Percentiles rank a stretch among this genome's conserved stretches.
Conservation (phyloP, 257 asterid species). For the Penstemon barbatus region DNA sequence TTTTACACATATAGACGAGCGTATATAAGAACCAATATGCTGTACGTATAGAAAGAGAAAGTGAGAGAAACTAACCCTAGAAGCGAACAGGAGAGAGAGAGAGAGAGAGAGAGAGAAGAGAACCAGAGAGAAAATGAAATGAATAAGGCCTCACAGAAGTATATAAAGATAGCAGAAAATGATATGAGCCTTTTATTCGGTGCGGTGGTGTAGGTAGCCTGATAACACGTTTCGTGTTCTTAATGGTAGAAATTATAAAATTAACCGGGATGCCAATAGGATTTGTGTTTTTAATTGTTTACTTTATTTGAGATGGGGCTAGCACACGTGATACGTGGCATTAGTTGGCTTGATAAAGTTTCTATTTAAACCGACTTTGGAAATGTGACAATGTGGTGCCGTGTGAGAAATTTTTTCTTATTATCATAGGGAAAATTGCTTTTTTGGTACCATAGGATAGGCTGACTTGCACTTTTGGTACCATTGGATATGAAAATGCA, state of each 20-base stretch:
- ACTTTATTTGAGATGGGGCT: neutral
- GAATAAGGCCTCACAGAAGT: slow-evolving; percentile 1
- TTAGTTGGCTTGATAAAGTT: slow-evolving; percentile 20
- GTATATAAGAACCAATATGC: neutral
- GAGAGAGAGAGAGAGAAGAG: slow-evolving; percentile 23
- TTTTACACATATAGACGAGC: neutral
- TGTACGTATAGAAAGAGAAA: slow-evolving; percentile 22
- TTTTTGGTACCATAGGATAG: too few relatives aligned
- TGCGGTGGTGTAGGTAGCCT: slow-evolving; percentile 17
- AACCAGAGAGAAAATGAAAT: slow-evolving; percentile 16
- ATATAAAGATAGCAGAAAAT: slow-evolving; percentile 11
- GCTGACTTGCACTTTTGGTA: too few relatives aligned
- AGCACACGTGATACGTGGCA: slow-evolving; percentile 33
- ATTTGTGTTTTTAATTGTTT: neutral
- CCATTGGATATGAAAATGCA: too few relatives aligned
- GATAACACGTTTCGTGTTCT: neutral
- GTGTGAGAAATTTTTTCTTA: too few relatives aligned
- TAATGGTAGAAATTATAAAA: neutral
- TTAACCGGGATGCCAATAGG: slow-evolving; percentile 15
- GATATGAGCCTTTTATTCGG: neutral
- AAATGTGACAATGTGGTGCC: too few relatives aligned
- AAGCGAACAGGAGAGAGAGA: slow-evolving; percentile 38
- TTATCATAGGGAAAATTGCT: too few relatives aligned
- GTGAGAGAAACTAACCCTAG: slow-evolving; percentile 35
- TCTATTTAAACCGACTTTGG: slow-evolving; percentile 9